phyloP scores from a whole-genome alignment of 2,329 filamentous ascomycete species.

The Chrysoporthe austroafricana region DNA sequence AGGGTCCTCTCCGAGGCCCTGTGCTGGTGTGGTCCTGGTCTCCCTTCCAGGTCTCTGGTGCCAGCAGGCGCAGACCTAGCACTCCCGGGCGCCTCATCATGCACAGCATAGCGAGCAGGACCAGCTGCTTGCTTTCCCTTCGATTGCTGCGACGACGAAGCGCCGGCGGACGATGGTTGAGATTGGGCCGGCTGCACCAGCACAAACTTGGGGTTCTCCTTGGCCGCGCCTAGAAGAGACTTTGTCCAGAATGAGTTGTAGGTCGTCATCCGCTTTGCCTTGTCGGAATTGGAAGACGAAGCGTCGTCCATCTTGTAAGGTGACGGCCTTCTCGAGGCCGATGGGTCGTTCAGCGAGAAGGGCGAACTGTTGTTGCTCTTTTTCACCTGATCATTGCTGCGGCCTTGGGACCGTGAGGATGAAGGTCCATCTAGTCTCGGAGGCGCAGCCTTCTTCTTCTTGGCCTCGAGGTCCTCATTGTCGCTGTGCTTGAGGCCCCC shows the following conservation, averaged over 20 bases:
- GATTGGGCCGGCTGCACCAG: neutral
- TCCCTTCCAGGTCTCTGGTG: neutral
- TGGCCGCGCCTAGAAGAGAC: neutral
- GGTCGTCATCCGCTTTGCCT: neutral
- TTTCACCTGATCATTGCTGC: neutral
- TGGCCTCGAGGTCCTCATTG: neutral
- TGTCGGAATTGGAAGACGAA: constrained; percentile 5
- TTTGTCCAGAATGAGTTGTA: constrained; percentile 7
- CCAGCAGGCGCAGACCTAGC: neutral
- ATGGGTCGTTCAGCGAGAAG: neutral
- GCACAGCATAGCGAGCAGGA: neutral
- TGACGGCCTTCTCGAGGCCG: neutral
- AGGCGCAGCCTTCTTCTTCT: neutral
- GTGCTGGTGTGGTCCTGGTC: neutral
- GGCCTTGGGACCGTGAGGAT: neutral
- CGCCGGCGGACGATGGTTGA: neutral
- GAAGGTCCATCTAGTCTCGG: neutral
- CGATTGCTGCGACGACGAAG: neutral
- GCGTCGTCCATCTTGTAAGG: constrained; percentile 9
- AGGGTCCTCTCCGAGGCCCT: neutral
- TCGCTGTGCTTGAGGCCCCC: constrained; percentile 2
- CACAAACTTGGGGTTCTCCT: constrained; percentile 10
- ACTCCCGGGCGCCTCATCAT: neutral
- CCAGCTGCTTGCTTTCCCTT: constrained; percentile 6
- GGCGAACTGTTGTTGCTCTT: constrained; percentile 12